A percentile compares a stretch with the other conserved stretches of the same genome.
Evolutionary conservation across 2,329 filamentous ascomycete genomes (phyloP).

Genomic region (Mycosphaerella arachidis): DNA sequence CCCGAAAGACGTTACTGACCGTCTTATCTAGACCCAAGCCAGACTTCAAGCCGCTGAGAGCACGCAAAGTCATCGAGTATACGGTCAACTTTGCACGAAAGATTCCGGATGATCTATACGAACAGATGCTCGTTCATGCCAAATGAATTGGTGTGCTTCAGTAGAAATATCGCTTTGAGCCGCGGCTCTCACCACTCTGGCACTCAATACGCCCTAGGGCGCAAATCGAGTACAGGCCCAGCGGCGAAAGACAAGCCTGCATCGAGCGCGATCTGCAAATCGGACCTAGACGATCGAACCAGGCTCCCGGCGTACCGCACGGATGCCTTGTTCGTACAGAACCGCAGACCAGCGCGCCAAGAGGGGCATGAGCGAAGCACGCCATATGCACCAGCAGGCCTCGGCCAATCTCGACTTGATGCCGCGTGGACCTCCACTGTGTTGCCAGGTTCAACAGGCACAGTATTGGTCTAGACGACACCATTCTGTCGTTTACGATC

Average conservation of each 20-base stretch:
- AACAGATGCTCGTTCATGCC: conserved; percentile 83
- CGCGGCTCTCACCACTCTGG: no score
- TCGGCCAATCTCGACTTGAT: neutral
- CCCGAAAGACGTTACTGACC: neutral
- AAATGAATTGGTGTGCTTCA: conserved; percentile 46
- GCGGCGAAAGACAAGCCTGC: neutral
- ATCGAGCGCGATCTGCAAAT: neutral
- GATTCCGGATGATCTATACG: conserved; percentile 86
- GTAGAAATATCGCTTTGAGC: no score
- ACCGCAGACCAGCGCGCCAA: neutral
- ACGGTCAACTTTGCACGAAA: conserved; percentile 83
- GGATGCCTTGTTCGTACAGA: neutral
- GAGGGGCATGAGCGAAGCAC: neutral
- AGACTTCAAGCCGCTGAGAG: conserved; percentile 33
- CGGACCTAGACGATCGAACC: neutral
- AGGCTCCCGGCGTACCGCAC: neutral
- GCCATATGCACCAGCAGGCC: neutral
- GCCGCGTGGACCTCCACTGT: neutral
- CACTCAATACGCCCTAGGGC: no score
- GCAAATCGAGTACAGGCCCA: neutral
- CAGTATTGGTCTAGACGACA: neutral
- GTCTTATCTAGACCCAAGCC: conserved; percentile 66
- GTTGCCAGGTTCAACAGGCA: neutral
- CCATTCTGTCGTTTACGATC: neutral
- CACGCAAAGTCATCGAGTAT: conserved; percentile 44